Conservation (phyloP, 1,139 yeast genomes). For the Meyerozyma guilliermondii region DNA sequence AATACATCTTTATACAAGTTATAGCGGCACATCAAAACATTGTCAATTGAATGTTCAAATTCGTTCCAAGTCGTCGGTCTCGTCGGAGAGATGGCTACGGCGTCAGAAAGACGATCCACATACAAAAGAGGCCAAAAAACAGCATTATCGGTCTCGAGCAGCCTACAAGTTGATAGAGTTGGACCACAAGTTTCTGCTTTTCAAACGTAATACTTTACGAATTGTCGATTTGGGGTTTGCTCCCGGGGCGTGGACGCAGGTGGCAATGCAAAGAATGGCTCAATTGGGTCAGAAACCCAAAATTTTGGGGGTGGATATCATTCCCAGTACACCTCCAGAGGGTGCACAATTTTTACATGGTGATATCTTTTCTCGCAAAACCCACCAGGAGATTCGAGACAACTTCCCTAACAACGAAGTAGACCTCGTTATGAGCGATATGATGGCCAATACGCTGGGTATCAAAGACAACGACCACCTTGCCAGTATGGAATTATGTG, state of each 20-base stretch:
- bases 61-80: constrained; percentile 19
- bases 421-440: constrained; percentile 39
- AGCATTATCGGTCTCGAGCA: constrained; percentile 75
- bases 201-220: constrained; percentile 43
- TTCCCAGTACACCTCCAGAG: constrained; percentile 33
- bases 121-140: constrained; percentile 59
- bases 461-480: constrained; percentile 38
- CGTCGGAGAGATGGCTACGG: constrained; percentile 69
- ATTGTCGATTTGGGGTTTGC: constrained; percentile 70
- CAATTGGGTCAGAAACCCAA: constrained; percentile 8
- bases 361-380: constrained; percentile 29
- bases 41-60: neutral
- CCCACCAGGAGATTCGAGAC: constrained; percentile 26
- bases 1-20: neutral
- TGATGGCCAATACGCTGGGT: constrained; percentile 47
- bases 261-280: constrained; percentile 25
- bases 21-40: no score
- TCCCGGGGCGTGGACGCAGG: constrained; percentile 50
- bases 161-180: constrained; percentile 80
- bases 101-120: constrained; percentile 64
- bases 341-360: constrained; percentile 41
- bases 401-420: constrained; percentile 15
- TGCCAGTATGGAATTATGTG: constrained; percentile 43
- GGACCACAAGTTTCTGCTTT: constrained; percentile 56
- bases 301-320: constrained; percentile 40